Conservation (phyloP, 306 rosid genomes). For the Cucumis cinereus region DNA sequence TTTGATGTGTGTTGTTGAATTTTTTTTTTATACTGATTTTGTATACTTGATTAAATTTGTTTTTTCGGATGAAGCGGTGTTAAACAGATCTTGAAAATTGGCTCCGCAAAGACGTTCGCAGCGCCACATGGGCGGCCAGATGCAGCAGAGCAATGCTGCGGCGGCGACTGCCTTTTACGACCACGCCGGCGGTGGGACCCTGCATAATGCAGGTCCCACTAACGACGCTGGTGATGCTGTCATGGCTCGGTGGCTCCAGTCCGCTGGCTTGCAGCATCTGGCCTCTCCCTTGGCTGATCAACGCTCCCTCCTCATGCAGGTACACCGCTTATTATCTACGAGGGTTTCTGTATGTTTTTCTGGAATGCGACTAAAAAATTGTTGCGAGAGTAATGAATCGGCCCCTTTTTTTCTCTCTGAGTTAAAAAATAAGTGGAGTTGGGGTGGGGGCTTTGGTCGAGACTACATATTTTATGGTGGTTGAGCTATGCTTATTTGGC, state of each 20-base stretch:
- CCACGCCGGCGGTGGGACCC: constrained; percentile 46
- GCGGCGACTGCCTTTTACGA: constrained; percentile 78
- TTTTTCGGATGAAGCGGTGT: constrained; percentile 33
- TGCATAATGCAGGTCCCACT: constrained; percentile 61
- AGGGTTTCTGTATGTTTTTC: neutral
- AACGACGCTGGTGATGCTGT: constrained; percentile 91
- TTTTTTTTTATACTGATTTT: neutral
- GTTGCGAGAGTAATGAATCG: neutral
- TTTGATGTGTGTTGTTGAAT: neutral
- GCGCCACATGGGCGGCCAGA: constrained; percentile 99
- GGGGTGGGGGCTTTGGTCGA: too few species aligned
- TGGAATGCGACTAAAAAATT: neutral
- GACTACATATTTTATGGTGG: too few species aligned
- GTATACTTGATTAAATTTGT: neutral
- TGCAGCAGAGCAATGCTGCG: constrained; percentile 99
- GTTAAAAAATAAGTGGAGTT: too few species aligned
- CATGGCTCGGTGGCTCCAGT: constrained; percentile 98
- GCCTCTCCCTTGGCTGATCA: constrained; percentile 95
- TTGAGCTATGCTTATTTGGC: too few species aligned
- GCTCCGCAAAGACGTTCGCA: constrained; percentile 98
- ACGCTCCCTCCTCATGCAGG: constrained; percentile 89
- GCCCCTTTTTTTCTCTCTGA: too few species aligned
- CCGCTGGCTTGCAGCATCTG: constrained; percentile 99
- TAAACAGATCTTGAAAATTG: constrained; percentile 85
- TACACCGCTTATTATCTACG: constrained; percentile 3